Percentiles rank a stretch among this genome's conserved stretches.
phyloP scores from a whole-genome alignment of 441 rosid species.

The Adansonia madagascariensis region DNA sequence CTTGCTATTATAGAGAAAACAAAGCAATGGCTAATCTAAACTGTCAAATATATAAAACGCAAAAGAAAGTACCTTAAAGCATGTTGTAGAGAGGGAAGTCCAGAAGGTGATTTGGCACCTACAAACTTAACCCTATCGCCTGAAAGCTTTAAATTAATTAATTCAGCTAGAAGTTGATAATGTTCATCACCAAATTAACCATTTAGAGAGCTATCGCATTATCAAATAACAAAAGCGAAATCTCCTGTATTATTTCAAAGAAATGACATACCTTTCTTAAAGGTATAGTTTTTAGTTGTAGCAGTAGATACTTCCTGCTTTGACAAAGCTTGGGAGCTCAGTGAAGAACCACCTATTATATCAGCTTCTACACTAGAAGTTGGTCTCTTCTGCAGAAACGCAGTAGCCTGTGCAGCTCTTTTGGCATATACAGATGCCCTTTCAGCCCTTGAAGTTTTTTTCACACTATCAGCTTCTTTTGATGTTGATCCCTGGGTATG shows the following conservation, averaged over 20 bases:
- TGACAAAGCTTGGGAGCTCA: conserved; percentile 72
- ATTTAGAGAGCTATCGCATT: background rate
- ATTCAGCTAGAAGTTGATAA: conserved; percentile 28
- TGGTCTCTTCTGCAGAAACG: conserved; percentile 74
- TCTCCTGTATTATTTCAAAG: background rate
- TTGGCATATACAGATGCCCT: conserved; percentile 70
- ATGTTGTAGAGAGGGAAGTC: conserved; percentile 55
- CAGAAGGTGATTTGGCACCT: conserved; percentile 50
- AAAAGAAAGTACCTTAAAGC: conserved; percentile 47
- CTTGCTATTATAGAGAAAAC: background rate
- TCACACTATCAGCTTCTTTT: conserved; percentile 67
- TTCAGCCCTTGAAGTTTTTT: conserved; percentile 75
- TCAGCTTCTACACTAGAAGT: conserved; percentile 95
- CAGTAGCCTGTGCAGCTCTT: conserved; percentile 66
- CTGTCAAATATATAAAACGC: background rate
- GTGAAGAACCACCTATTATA: conserved; percentile 81
- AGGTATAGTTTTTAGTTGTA: conserved; percentile 78
- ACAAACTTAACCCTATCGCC: conserved; percentile 91
- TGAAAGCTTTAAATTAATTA: conserved; percentile 41
- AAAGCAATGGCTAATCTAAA: background rate
- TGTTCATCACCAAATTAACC: conserved; percentile 12
- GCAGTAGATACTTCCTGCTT: conserved; percentile 95
- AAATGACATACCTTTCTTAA: conserved; percentile 69
- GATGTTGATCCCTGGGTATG: conserved; percentile 67
- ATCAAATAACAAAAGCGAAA: conserved; percentile 1